Evolutionary conservation across 371 early-diverging fungal genomes (phyloP), one percentile per base, ranked within the genome.

Genomic region (Apophysomyces variabilis): DNA sequence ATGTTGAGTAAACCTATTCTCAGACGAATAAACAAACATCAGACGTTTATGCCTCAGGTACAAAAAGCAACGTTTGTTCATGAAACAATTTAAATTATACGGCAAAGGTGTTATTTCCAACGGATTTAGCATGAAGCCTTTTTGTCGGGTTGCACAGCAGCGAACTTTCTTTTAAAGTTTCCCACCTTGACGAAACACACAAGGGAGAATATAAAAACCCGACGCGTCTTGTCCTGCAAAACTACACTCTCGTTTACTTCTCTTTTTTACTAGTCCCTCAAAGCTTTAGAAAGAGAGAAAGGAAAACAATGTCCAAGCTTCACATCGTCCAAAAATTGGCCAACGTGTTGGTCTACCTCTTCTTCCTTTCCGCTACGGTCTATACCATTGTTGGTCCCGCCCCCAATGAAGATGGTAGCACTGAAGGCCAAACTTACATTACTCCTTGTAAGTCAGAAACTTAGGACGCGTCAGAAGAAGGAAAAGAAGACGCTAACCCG

Each of bases 321-420:
- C 54, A 78, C 50, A 65, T 71, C 58, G 66, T 68, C 64, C 83
- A 79, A 61, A 87, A 86, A 76, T 68, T 83, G 59, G 76, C 80
- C 66, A 91, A 91, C 78, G 83, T 89, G 47, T 44, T 89, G 36
- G 88, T 86, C 58, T 91, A 87, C 69, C 67, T 89, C 62, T 84
- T 84, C 69, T 80, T 91, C 69, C 70, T 87, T n/a, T 75, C 83
- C 16, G 81, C 83, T 26, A 87, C 85, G 58, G 66, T 89, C 54
- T 89, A 88, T 66, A 70, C 77, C 11, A 71, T 86, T 39, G 77
- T 83, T 54, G 87, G 84, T 46, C 82, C 84, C 60, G 68, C 81
- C 61, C 74, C 78, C 46, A 60, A 62, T 61, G 71, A 73, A 13
- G 72, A 58, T 7, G 62, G 50, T 32, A 61, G 57, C 26, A 58